Conservation (phyloP, 176 grass and related monocot species). For the Oryza rufipogon region DNA sequence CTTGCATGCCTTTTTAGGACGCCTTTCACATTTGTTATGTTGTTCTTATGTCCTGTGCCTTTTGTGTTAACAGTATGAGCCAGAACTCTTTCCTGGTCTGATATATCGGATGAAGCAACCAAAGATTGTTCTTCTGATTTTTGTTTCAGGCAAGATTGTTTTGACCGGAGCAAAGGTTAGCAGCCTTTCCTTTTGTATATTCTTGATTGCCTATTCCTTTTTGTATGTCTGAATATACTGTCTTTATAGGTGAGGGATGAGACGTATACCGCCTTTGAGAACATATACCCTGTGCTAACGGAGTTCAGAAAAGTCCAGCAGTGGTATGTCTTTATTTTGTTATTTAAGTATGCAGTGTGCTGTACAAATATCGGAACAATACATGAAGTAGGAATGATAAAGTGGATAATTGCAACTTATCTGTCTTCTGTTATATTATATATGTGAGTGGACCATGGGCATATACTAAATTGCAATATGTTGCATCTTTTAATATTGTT, state of each 20-base stretch:
- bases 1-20: conserved; percentile 27
- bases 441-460: neutral
- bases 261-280: conserved; percentile 94
- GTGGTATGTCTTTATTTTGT: conserved; percentile 55
- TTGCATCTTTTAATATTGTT: neutral
- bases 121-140: conserved; percentile 97
- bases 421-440: neutral
- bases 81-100: conserved; percentile 88
- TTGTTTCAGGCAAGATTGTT: conserved; percentile 98
- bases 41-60: neutral
- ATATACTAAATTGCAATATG: neutral
- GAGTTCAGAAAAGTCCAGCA: conserved; percentile 95
- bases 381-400: neutral
- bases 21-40: neutral
- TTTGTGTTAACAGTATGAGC: conserved; percentile 70
- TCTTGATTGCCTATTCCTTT: neutral
- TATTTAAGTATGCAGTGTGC: neutral
- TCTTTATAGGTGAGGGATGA: conserved; percentile 85
- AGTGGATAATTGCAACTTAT: neutral
- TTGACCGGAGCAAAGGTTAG: conserved; percentile 92
- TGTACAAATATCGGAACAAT: neutral
- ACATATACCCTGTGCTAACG: conserved; percentile 88
- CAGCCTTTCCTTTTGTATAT: neutral
- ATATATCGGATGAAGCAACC: conserved; percentile 98
- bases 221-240: neutral